A percentile compares a stretch with the other conserved stretches of the same genome.
Conservation (phyloP, 495 filamentous ascomycete species). For the Penicillium parvum region DNA sequence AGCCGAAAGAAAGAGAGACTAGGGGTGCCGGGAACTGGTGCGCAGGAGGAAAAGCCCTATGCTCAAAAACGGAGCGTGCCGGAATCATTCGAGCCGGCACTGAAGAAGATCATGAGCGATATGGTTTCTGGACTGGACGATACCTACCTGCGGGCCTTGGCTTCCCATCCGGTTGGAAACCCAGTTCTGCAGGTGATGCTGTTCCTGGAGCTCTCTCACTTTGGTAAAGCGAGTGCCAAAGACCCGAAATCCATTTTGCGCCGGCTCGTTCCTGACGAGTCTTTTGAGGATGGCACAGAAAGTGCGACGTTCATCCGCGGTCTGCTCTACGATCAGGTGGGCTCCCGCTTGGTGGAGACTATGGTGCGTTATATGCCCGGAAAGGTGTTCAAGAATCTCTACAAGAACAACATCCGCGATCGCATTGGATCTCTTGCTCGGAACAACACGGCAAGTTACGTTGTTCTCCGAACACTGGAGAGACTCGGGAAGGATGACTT, state of each 20-base stretch:
- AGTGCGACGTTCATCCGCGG: conserved; percentile 72
- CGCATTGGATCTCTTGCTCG: conserved; percentile 72
- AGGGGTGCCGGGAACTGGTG: conserved; percentile 36
- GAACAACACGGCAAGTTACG: conserved; percentile 85
- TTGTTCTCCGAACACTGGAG: conserved; percentile 73
- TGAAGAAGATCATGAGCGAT: conserved; percentile 74
- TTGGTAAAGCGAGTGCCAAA: conserved; percentile 58
- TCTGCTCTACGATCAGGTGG: conserved; percentile 82
- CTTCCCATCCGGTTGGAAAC: conserved; percentile 83
- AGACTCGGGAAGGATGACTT: conserved; percentile 81
- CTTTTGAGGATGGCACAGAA: conserved; percentile 53
- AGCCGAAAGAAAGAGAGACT: conserved; percentile 89
- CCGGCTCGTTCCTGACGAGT: conserved; percentile 61
- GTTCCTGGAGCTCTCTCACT: conserved; percentile 72
- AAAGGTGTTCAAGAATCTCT: conserved; percentile 81
- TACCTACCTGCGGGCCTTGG: conserved; percentile 70
- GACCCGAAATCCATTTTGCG: conserved; percentile 56
- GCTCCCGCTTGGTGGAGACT: conserved; percentile 82
- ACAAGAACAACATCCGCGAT: conserved; percentile 67
- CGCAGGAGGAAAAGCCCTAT: conserved; percentile 34
- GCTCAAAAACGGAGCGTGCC: conserved; percentile 59
- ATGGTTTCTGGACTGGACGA: conserved; percentile 66
- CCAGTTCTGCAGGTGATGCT: conserved; percentile 84
- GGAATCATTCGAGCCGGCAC: conserved; percentile 64
- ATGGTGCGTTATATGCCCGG: conserved; percentile 76